Evolutionary conservation across 768 basidiomycete genomes (phyloP).

Genomic region (Neoboletus magnificus): DNA sequence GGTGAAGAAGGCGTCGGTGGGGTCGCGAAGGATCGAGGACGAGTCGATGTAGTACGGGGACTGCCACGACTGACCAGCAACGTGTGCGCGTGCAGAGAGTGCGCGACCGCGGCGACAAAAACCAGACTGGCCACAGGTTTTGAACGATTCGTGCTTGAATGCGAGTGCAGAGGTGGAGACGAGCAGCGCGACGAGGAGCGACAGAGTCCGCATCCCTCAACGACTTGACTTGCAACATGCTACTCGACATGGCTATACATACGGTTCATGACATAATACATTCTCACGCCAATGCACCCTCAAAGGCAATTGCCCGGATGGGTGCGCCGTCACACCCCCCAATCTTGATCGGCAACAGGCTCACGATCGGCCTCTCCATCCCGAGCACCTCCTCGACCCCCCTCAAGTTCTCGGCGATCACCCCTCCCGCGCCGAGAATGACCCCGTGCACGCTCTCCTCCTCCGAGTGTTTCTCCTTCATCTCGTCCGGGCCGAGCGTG

Average conservation of each 20-base stretch:
- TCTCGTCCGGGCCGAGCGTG: slow-evolving; percentile 58
- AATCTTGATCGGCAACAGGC: slow-evolving; percentile 55
- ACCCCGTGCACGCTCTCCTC: slow-evolving; percentile 44
- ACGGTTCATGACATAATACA: slow-evolving; percentile 6
- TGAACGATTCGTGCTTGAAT: slow-evolving; percentile 85
- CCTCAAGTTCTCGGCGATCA: slow-evolving; percentile 69
- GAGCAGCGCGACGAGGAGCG: slow-evolving; percentile 33
- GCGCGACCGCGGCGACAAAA: slow-evolving; percentile 93
- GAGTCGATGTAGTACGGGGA: slow-evolving; percentile 85
- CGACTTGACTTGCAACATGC: neutral
- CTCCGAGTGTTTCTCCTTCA: neutral
- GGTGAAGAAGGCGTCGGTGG: slow-evolving; percentile 59
- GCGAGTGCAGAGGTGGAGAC: slow-evolving; percentile 40
- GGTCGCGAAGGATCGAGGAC: slow-evolving; percentile 46
- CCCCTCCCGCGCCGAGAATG: slow-evolving; percentile 55
- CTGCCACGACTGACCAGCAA: slow-evolving; percentile 57
- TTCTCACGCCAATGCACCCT: slow-evolving; percentile 12
- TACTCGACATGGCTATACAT: too few species aligned
- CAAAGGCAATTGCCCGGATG: slow-evolving; percentile 54
- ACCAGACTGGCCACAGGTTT: slow-evolving; percentile 89
- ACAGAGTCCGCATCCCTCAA: slow-evolving; percentile 17
- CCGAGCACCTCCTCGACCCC: slow-evolving; percentile 44
- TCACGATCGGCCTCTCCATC: slow-evolving; percentile 41
- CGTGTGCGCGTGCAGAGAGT: slow-evolving; percentile 68
- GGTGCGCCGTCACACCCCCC: slow-evolving; percentile 64